A percentile compares a stretch with the other conserved stretches of the same genome.
phyloP scores from a whole-genome alignment of 2,329 filamentous ascomycete genomes.

The Aureobasidium sp. region DNA sequence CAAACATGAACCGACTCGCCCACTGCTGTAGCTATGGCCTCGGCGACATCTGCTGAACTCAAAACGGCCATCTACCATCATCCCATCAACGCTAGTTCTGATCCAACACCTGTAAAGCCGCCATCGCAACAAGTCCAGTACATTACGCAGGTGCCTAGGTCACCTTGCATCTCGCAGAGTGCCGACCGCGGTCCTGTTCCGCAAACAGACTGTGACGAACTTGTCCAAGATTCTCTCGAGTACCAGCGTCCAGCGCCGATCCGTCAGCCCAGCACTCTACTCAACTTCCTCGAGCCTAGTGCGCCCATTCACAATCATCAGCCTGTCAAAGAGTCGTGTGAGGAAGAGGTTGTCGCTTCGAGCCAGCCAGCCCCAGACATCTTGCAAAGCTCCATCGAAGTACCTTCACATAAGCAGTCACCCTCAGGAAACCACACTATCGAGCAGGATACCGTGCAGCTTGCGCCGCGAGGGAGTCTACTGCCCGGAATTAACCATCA shows the following conservation, averaged over 20 bases:
- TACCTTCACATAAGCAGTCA: not conserved
- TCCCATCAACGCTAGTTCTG: not conserved
- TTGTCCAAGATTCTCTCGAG: conserved; percentile 1
- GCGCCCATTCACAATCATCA: not conserved
- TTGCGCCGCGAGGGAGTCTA: no score
- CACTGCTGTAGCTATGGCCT: not conserved
- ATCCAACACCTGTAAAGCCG: not conserved
- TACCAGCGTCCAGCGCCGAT: not conserved
- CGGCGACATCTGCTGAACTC: not conserved
- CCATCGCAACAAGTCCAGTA: not conserved
- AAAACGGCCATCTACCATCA: not conserved
- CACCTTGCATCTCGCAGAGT: not conserved
- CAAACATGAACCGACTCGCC: not conserved
- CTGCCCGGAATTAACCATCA: not conserved
- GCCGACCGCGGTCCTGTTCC: not conserved
- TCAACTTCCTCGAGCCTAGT: not conserved
- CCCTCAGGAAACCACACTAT: not conserved
- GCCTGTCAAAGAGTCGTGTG: not conserved
- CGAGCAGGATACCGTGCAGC: not conserved
- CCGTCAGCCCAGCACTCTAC: not conserved
- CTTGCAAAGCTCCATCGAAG: not conserved
- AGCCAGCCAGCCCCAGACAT: not conserved
- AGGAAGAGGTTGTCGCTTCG: not conserved
- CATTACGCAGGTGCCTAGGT: not conserved
- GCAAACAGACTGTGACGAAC: not conserved